These are phyloP conservation scores for Ophiocordyceps camponoti-saundersi DNA, from an alignment of 2,329 filamentous ascomycete species.

Conservation along the genomic window DNA sequence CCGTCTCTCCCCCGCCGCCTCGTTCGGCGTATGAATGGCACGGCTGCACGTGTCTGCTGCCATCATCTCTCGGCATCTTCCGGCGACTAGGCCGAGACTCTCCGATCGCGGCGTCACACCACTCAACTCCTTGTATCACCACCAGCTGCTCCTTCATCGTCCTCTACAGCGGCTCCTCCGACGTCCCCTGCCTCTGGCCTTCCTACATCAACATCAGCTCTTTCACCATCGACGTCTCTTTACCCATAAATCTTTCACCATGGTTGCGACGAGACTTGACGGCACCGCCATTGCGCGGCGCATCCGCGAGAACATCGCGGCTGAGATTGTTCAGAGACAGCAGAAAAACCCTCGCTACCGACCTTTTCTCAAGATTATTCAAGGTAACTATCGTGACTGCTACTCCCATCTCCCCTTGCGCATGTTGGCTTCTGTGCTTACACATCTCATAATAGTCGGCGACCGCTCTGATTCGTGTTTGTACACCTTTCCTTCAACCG, in stretches of 20 bases:
- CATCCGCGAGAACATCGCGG: conserved; percentile 68
- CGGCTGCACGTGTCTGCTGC: neutral
- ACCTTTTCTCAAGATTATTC: conserved; percentile 84
- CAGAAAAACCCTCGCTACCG: conserved; percentile 71
- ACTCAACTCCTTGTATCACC: neutral
- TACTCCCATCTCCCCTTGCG: neutral
- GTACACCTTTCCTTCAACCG: conserved; percentile 1
- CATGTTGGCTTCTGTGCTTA: neutral
- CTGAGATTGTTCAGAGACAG: conserved; percentile 69
- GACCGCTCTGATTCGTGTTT: conserved; percentile 80
- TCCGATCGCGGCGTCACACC: neutral
- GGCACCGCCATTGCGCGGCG: conserved; percentile 86
- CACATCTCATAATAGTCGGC: conserved; percentile 40
- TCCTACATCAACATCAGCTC: neutral
- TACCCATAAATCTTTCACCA: conserved; percentile 30
- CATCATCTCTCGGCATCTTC: neutral
- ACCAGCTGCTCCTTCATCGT: too few relatives aligned
- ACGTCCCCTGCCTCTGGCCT: neutral
- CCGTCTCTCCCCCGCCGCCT: neutral
- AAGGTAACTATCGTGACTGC: conserved; percentile 51
- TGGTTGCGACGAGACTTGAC: conserved; percentile 86
- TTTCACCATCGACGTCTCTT: neutral
- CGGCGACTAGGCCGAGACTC: neutral
- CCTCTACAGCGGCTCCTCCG: neutral
- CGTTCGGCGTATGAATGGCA: neutral